A percentile compares a stretch with the other conserved stretches of the same genome.
Evolutionary conservation across 768 basidiomycete genomes (phyloP).

Genomic region (Hygrocybe punicea): DNA sequence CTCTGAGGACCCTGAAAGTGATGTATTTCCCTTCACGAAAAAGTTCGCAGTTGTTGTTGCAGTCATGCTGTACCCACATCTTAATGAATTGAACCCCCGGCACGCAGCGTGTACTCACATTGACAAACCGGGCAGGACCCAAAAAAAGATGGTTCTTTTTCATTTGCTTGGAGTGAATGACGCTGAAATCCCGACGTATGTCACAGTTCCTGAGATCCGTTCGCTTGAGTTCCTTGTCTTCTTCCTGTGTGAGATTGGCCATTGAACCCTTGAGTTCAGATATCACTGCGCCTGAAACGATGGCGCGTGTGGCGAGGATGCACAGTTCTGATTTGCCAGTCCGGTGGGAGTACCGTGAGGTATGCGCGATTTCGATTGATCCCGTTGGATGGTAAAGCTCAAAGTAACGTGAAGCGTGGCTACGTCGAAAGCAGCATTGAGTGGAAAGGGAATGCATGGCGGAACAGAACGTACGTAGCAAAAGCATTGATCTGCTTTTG

Average conservation of each 20-base stretch:
- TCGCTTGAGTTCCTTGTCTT: constrained; percentile 82
- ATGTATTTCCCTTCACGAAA: constrained; percentile 88
- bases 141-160: constrained; percentile 90
- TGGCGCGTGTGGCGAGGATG: constrained; percentile 73
- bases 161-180: constrained; percentile 87
- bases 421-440: constrained; percentile 27
- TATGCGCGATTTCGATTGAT: constrained; percentile 84
- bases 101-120: constrained; percentile 51
- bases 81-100: constrained; percentile 16
- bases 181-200: constrained; percentile 84
- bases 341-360: constrained; percentile 79
- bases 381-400: constrained; percentile 82
- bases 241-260: constrained; percentile 82
- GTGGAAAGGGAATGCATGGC: constrained; percentile 21
- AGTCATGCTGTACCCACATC: constrained; percentile 66
- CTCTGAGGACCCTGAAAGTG: constrained; percentile 78
- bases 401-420: constrained; percentile 85
- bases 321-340: constrained; percentile 89
- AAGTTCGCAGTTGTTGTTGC: constrained; percentile 83
- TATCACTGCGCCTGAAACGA: constrained; percentile 67
- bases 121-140: constrained; percentile 89
- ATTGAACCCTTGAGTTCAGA: constrained; percentile 88
- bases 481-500: constrained; percentile 89
- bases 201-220: constrained; percentile 69
- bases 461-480: constrained; percentile 68